Base-by-base conservation (phyloP, 2,329 filamentous ascomycete species). In the Stenocarpella maydis region DNA sequence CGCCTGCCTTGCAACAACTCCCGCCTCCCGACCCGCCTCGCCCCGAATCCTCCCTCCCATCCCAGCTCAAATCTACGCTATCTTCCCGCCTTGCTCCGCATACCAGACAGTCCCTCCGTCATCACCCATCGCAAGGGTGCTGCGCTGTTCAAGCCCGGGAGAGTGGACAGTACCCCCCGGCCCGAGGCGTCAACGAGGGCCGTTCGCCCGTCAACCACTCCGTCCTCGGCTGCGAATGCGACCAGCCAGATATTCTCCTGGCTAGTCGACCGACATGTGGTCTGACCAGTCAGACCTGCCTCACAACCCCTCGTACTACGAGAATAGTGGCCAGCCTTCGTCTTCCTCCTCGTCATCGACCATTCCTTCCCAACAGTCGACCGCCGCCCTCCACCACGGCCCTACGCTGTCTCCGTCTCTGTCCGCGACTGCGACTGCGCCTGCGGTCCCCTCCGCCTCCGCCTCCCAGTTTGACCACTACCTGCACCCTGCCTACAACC, bases 221-320 rank as follows among this genome's bases (percentile, higher is more conserved):
- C 41, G 21, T 41, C 24, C 52, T 54, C 65, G 41, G 41, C 45
- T 67, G 67, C 69, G 69, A 53, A 71, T 71, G 69, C 69, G 41
- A 58, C 50, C 63, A 60, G 49, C 28, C 49, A 47, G 54, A 43
- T 54, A 43, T 15, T 26, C 26, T 67, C 61, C 43, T 58, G 47
- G 67, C 61, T 69, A 68, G 69, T 68, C 63, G 69, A 65, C 69
- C 69, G 69, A 69, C 63, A 71, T 71, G 69, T 71, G 69, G 69
- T 69, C 69, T 43, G 69, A 71, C 63, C 61, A 71, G 54, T 69
- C 68, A 49, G 69, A 71, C 37, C 54, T 47, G 41, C 65, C 69
- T 58, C 58, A 60, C 28, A 63, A 52, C 41, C 31, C 47, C 49
- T 54, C 55, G 21, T 58, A 49, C 24, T 58, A 47, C 52, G 45